phyloP scores from a whole-genome alignment of 164 flowering plant genomes.

The Cinnamomum chago region DNA sequence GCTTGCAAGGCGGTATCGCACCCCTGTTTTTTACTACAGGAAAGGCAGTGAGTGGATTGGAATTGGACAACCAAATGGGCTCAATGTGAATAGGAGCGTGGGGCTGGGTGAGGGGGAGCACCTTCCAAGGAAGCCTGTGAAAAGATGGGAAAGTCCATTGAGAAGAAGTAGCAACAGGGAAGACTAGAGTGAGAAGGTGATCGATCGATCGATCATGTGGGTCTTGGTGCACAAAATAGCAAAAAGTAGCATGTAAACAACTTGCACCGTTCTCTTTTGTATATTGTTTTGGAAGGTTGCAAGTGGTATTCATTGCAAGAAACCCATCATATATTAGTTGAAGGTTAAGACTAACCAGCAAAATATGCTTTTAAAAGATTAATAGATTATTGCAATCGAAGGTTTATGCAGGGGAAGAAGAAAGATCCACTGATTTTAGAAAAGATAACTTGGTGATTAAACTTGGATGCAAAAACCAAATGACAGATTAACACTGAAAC shows the following conservation, averaged over 20 bases:
- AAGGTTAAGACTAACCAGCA: too few species aligned
- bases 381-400: too few species aligned
- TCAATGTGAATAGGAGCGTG: neutral
- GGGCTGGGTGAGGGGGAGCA: neutral
- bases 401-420: too few species aligned
- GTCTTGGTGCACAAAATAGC: neutral
- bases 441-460: too few species aligned
- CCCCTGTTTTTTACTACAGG: neutral
- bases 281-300: neutral
- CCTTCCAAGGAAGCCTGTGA: neutral
- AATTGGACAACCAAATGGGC: neutral
- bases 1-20: neutral
- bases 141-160: constrained; percentile 1
- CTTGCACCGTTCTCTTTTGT: neutral
- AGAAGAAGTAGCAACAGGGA: neutral
- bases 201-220: neutral
- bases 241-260: neutral
- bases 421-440: too few species aligned
- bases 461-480: too few species aligned
- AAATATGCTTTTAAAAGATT: too few species aligned
- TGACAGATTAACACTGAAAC: too few species aligned
- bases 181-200: neutral
- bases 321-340: too few species aligned
- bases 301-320: too few species aligned
- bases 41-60: neutral